Percentiles rank a stretch among this genome's conserved stretches.
These are phyloP conservation scores for Chalciporus sphaerocephalus DNA, from an alignment of 768 basidiomycete species.

Conservation along the genomic window DNA sequence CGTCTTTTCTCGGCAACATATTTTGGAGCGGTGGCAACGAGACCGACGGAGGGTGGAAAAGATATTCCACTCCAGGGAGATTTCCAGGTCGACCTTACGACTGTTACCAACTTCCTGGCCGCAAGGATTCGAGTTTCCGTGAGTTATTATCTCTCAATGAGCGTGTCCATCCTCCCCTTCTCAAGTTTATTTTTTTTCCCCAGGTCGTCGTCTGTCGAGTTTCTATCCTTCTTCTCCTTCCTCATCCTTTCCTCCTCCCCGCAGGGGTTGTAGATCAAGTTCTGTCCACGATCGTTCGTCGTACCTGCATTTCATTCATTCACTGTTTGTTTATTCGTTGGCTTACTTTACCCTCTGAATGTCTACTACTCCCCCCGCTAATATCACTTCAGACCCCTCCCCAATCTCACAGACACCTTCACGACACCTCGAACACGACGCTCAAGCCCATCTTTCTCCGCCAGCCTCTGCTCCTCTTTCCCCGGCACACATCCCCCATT, in stretches of 20 bases:
- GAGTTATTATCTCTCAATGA: constrained; percentile 2
- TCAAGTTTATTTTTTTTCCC: constrained; percentile 4
- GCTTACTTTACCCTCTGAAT: constrained; percentile 18
- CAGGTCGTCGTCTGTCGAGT: constrained; percentile 4
- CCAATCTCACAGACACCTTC: constrained; percentile 9
- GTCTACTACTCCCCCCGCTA: constrained; percentile 22
- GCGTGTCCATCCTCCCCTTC: neutral
- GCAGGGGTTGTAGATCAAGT: constrained; percentile 12
- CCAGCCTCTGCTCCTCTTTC: neutral
- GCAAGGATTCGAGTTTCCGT: neutral
- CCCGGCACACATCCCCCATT: neutral
- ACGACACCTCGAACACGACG: constrained; percentile 20
- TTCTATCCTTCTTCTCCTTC: neutral
- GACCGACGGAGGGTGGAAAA: neutral
- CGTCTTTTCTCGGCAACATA: neutral
- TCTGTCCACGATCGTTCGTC: constrained; percentile 12
- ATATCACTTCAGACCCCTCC: constrained; percentile 19
- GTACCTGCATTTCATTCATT: constrained; percentile 18
- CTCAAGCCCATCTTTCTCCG: constrained; percentile 1
- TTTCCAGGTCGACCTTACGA: neutral
- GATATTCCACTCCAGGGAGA: neutral
- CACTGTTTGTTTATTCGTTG: constrained; percentile 26
- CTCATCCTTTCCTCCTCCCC: neutral
- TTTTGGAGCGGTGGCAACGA: neutral
- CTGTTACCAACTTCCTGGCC: neutral